A percentile compares a stretch with the other conserved stretches of the same genome.
Conservation (phyloP, 2,329 filamentous ascomycete species). For the Ophiostoma piceae region DNA sequence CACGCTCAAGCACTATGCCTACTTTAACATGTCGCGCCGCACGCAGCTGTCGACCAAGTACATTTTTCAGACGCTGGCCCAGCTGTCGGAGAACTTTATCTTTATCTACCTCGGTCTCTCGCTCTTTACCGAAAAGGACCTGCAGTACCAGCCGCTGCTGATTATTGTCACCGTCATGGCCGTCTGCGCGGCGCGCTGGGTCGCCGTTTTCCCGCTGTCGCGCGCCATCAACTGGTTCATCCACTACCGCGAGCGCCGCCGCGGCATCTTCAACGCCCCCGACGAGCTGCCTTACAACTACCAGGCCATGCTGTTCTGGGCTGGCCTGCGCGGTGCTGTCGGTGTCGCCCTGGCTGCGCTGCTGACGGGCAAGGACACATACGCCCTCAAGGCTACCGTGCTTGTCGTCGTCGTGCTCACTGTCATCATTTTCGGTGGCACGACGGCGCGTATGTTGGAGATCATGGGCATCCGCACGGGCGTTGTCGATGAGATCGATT, state of each 20-base stretch:
- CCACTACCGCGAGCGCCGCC: conserved; percentile 72
- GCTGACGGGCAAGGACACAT: conserved; percentile 73
- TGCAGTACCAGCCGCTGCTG: conserved; percentile 89
- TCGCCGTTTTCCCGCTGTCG: conserved; percentile 90
- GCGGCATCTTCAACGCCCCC: conserved; percentile 63
- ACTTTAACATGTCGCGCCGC: conserved; percentile 98
- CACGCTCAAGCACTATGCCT: conserved; percentile 96
- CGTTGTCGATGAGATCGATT: conserved; percentile 94
- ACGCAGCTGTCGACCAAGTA: conserved; percentile 98
- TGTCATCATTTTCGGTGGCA: conserved; percentile 97
- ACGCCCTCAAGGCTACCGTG: conserved; percentile 86
- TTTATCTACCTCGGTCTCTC: conserved; percentile 97
- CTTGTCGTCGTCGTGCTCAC: conserved; percentile 94
- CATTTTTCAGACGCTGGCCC: conserved; percentile 88
- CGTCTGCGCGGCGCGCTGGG: conserved; percentile 87
- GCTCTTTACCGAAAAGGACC: conserved; percentile 81
- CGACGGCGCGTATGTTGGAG: conserved; percentile 94
- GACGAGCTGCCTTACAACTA: conserved; percentile 93
- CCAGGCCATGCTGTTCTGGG: conserved; percentile 99
- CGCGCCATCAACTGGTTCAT: conserved; percentile 88
- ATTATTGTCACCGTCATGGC: conserved; percentile 89
- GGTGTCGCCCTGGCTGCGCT: conserved; percentile 91
- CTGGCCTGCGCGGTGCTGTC: conserved; percentile 88
- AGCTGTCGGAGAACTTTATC: conserved; percentile 97
- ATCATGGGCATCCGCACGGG: conserved; percentile 95